Base-by-base conservation (phyloP, 2,329 filamentous ascomycete species). In the Decorospora gaudefroyi region DNA sequence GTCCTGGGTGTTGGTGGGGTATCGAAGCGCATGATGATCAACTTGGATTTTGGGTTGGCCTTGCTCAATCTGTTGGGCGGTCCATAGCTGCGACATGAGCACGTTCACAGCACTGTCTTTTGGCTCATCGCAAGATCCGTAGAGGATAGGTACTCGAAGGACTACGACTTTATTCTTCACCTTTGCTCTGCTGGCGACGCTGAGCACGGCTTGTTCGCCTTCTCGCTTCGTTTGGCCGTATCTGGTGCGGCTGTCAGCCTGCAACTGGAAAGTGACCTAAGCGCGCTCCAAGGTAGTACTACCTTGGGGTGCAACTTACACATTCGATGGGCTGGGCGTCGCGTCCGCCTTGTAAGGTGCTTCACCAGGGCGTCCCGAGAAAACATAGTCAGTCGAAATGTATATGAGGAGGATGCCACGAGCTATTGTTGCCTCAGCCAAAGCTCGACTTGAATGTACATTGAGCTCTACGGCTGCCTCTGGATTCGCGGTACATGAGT, bases 1-100 rank as follows among this genome's bases (percentile, higher is more conserved):
- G 63, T 96, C 91, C 65, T 90, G 86, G 0, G 90, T 95, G 66
- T 93, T 93, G 6, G 90, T 95, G 6, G 90, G 90, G 72, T 89
- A 95, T 18, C 90, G 81, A 36, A 87, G 73, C 1, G 88, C 85
- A 84, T 89, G 95, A 68, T 95, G 85, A 62, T 96, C 90, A 84
- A 95, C 91, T 64, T 82, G 84, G 27, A 90, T 76, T 16, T 53
- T 55, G 1, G 76, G 76, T 4, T 76, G 80, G 3, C 51, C 54
- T 4, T 57, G 49, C 30, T 53, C 31, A 7, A 69, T 77, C 73
- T 84, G 80, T 65, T 91, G 87, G 0, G 84, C 80, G 67, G 87
- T 88, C 81, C 83, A 86, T 5, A 96, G 78, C 1, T 79, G 75
- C 39, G 92, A 87, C 72, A 96, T 80, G 33, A 96, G 77, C 0